A percentile compares a stretch with the other conserved stretches of the same genome.
phyloP scores from a whole-genome alignment of 129 eudicot genomes.

The carrot (Daucus carota) region DNA sequence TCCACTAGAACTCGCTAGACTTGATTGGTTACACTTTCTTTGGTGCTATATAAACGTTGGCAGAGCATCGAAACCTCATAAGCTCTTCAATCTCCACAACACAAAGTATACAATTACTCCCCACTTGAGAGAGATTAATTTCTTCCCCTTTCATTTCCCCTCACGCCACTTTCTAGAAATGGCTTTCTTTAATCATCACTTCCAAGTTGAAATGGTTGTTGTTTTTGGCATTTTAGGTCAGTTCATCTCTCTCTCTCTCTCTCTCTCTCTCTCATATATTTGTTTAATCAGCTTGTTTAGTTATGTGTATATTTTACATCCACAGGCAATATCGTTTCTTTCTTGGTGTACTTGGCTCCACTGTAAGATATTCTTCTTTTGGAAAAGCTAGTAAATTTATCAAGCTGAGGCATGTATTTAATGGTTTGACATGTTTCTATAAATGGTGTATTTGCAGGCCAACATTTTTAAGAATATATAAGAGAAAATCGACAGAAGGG shows the following conservation, averaged over 20 bases:
- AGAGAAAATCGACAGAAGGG: constrained; percentile 62
- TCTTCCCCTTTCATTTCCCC: not conserved
- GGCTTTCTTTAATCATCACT: not conserved
- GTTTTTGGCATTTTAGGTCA: constrained; percentile 17
- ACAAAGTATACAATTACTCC: not conserved
- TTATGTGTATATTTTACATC: not conserved
- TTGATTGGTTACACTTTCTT: not conserved
- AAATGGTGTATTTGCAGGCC: constrained; percentile 33
- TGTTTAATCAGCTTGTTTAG: not conserved
- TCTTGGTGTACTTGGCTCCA: constrained; percentile 62
- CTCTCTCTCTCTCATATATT: not conserved
- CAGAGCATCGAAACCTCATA: not conserved
- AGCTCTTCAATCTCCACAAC: not conserved
- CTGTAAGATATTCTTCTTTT: constrained; percentile 32
- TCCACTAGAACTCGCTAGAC: constrained; percentile 1
- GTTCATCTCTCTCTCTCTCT: not conserved
- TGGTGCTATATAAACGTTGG: constrained; percentile 8
- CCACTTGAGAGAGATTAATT: not conserved
- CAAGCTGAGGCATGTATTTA: not conserved
- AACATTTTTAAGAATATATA: constrained; percentile 38
- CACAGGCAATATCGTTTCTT: constrained; percentile 58
- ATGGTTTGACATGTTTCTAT: not conserved
- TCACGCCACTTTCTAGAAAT: not conserved
- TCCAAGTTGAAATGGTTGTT: not conserved
- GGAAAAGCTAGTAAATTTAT: not conserved